Evolutionary conservation across 495 filamentous ascomycete genomes (phyloP).

Genomic region (Lichina pygmaea): DNA sequence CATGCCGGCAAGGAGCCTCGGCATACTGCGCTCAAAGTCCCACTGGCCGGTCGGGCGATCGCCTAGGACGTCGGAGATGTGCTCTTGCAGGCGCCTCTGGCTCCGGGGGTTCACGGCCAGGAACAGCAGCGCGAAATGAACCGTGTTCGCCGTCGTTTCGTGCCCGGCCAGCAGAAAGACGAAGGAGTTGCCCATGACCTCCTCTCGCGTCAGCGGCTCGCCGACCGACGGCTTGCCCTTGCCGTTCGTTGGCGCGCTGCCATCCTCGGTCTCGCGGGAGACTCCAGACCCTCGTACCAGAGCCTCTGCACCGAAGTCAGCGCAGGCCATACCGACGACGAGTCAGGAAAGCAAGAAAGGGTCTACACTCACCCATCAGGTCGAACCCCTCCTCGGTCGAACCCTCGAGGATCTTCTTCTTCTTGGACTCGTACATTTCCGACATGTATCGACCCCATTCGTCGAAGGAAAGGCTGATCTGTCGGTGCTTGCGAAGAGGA

Average conservation of each 20-base stretch:
- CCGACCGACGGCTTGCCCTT: neutral
- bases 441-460: conserved; percentile 40
- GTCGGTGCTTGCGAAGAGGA: conserved; percentile 21
- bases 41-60: conserved; percentile 22
- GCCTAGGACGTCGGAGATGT: conserved; percentile 29
- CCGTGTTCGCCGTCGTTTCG: conserved; percentile 40
- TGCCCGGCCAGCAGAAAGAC: conserved; percentile 47
- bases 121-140: conserved; percentile 32
- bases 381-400: conserved; percentile 26
- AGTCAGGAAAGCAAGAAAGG: neutral
- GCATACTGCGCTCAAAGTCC: conserved; percentile 33
- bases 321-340: too few species aligned
- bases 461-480: conserved; percentile 20
- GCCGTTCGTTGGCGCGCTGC: neutral
- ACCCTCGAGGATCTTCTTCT: conserved; percentile 19
- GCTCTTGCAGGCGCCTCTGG: conserved; percentile 31
- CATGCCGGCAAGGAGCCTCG: conserved; percentile 28
- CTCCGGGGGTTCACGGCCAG: conserved; percentile 29
- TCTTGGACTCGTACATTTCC: conserved; percentile 29
- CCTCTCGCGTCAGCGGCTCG: conserved; percentile 19
- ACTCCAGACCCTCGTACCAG: conserved; percentile 19
- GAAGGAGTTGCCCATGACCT: conserved; percentile 46
- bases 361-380: conserved; percentile 23
- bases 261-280: conserved; percentile 3
- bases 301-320: conserved; percentile 3